phyloP scores from a whole-genome alignment of 2,329 filamentous ascomycete genomes.

The Cladosporium sp. region DNA sequence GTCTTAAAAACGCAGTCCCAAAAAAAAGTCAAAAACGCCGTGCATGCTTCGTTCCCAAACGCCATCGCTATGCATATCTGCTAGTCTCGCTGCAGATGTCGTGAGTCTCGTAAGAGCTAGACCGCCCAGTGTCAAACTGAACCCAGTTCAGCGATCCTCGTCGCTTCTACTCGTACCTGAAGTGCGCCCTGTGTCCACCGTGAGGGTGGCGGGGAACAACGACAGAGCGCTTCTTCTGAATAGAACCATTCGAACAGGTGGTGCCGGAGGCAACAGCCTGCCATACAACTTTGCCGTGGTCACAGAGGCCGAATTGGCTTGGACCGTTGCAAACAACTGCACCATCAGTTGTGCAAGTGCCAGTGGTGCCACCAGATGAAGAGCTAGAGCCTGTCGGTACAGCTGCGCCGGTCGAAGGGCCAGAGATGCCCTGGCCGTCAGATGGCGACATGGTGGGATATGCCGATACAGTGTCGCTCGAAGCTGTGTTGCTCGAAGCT shows the following conservation, averaged over 20 bases:
- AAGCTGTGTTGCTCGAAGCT: neutral
- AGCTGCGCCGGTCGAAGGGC: neutral
- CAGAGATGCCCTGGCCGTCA: neutral
- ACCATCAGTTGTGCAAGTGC: slow-evolving; percentile 34
- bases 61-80: neutral
- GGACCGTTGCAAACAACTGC: slow-evolving; percentile 38
- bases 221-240: slow-evolving; percentile 19
- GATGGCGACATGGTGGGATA: slow-evolving; percentile 9
- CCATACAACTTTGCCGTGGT: slow-evolving; percentile 38
- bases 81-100: neutral
- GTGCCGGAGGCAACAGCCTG: slow-evolving; percentile 43
- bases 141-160: too few relatives aligned
- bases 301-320: slow-evolving; percentile 40
- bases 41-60: neutral
- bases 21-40: neutral
- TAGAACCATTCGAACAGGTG: slow-evolving; percentile 38
- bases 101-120: neutral
- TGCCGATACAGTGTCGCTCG: neutral
- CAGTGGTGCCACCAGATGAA: neutral
- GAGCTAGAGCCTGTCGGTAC: slow-evolving; percentile 4
- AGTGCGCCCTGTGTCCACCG: neutral
- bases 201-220: neutral
- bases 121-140: too few relatives aligned
- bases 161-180: too few relatives aligned
- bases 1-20: too few relatives aligned